Evolutionary conservation across 78 protist species (phyloP), one percentile per base, ranked within the genome.

Genomic region (Dictyostelium firmibasis): DNA sequence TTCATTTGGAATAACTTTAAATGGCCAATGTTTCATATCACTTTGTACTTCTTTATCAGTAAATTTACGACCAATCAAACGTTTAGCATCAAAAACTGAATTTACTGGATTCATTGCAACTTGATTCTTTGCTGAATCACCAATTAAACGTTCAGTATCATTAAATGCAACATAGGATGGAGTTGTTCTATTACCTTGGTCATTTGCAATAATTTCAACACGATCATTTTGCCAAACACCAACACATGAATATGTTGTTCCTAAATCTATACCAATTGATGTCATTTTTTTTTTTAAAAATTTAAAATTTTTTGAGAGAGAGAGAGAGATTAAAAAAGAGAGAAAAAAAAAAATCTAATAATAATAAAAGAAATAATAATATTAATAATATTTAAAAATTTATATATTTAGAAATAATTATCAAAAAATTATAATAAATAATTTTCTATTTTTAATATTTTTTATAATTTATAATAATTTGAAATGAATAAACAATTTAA

Each of bases 81-180:
- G 98, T 98, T 99, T 99, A 81, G 97, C 97, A 74, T 98, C 98
- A 95, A 98, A 99, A 9, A 99, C 88, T 9, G 99, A 98, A 97
- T 98, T 99, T 20, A 5, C 36, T 38, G 99, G 99, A 92, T 99
- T 99, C 97, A 96, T 84, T 14, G 99, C 97, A 14, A 96, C 99
- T 86, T 99, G 99, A 91, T 97, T 96, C 97, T 97, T 98, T 14
- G 99, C 99, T 13, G 99, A 97, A 44, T 99, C 99, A 1, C 99
- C 99, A 44, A 98, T 83, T 23, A 98, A 94, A 23, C 99, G 96
- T 88, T 97, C 99, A 9, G 83, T 35, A 57, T 98, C 99, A 47
- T 87, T 95, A 35, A 99, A 99, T 35, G 99, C 99, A 25, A 99
- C 99, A 74, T 92, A 98, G 4, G 99, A 99, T 36, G 99, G 99